Evolutionary conservation across 2,329 filamentous ascomycete genomes (phyloP).

Genomic region (Penicillium sp.): DNA sequence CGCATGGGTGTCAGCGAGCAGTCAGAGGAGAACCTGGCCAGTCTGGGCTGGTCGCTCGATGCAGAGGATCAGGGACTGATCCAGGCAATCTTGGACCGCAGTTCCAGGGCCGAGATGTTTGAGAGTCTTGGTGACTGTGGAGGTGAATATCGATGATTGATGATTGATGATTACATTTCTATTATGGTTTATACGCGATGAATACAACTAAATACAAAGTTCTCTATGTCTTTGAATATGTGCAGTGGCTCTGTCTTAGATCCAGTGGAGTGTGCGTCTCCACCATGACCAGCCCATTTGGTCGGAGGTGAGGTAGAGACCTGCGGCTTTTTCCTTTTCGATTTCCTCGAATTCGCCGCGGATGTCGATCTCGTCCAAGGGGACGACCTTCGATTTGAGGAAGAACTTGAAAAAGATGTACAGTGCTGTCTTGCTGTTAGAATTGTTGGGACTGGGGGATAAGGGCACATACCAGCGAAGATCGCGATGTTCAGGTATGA

Average conservation of each 20-base stretch:
- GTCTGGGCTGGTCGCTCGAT: not conserved
- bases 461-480: constrained; percentile 35
- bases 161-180: not conserved
- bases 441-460: too few species aligned
- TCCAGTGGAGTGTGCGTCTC: not conserved
- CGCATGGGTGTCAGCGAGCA: not conserved
- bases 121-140: not conserved
- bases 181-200: not conserved
- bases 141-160: not conserved
- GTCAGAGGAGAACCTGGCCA: not conserved
- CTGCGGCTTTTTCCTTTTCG: not conserved
- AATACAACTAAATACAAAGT: not conserved
- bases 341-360: constrained; percentile 1
- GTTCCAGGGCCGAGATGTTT: not conserved
- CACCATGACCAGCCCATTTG: constrained; percentile 2
- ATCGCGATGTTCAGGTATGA: constrained; percentile 61
- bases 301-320: not conserved
- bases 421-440: not conserved
- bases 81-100: not conserved
- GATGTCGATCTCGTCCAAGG: constrained; percentile 4
- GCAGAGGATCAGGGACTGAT: not conserved
- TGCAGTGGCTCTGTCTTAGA: not conserved
- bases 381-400: constrained; percentile 5
- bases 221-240: not conserved
- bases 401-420: constrained; percentile 10